Evolutionary conservation across 305 asterid genomes (phyloP).

Genomic region (Solanum hybrid): DNA sequence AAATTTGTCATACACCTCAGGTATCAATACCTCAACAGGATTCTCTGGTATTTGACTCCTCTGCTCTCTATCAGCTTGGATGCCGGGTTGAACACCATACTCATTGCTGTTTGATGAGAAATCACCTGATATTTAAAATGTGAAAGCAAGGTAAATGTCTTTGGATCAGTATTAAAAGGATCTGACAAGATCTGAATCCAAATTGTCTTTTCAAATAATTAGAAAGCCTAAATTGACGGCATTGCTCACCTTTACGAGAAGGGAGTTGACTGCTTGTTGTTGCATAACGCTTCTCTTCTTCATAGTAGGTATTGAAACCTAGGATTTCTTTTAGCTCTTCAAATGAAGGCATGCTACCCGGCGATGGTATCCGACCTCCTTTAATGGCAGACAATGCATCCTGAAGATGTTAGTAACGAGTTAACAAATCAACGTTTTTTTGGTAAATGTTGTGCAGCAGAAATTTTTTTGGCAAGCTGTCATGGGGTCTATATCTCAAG

Average conservation of each 20-base stretch:
- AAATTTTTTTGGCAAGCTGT: background rate
- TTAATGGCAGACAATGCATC: constrained; percentile 75
- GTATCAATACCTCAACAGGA: constrained; percentile 63
- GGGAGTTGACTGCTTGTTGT: constrained; percentile 31
- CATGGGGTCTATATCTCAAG: background rate
- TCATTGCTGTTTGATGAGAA: constrained; percentile 27
- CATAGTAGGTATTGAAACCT: constrained; percentile 77
- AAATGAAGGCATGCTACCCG: constrained; percentile 91
- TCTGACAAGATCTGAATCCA: background rate
- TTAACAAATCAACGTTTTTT: background rate
- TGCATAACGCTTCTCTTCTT: constrained; percentile 62
- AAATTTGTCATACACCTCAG: constrained; percentile 45
- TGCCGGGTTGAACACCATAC: constrained; percentile 17
- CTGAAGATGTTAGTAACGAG: constrained; percentile 25
- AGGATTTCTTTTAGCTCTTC: constrained; percentile 78
- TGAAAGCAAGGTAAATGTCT: constrained; percentile 8
- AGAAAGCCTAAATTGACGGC: background rate
- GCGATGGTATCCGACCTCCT: constrained; percentile 89
- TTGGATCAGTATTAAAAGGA: background rate
- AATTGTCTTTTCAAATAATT: background rate
- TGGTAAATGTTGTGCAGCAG: background rate
- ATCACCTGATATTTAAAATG: constrained; percentile 25
- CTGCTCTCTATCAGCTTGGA: constrained; percentile 27
- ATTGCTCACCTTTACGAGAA: constrained; percentile 39
- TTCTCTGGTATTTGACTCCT: constrained; percentile 29